Conservation (phyloP, 164 flowering plant genomes). For the Magnolia officinalis region DNA sequence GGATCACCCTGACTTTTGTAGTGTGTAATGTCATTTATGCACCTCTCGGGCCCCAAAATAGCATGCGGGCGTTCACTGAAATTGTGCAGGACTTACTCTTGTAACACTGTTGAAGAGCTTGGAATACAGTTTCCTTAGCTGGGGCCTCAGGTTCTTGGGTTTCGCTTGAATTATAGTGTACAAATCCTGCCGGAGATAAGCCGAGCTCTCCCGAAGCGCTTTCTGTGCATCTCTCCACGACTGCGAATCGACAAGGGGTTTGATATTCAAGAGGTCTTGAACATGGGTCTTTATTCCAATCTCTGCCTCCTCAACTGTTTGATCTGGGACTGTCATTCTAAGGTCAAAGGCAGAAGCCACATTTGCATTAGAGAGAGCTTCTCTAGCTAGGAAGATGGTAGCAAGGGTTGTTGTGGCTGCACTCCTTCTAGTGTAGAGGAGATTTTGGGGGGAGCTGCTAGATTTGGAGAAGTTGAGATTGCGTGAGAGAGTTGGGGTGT, state of each 20-base stretch:
- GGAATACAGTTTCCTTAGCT: slow-evolving; percentile 56
- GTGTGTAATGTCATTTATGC: too few relatives aligned
- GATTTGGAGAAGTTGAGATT: slow-evolving; percentile 3
- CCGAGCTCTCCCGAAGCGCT: slow-evolving; percentile 45
- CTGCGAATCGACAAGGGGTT: slow-evolving; percentile 39
- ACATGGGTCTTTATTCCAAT: slow-evolving; percentile 40
- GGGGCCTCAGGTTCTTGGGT: slow-evolving; percentile 58
- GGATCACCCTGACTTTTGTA: background rate
- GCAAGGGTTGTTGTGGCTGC: slow-evolving; percentile 10
- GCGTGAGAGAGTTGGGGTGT: background rate
- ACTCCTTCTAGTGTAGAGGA: slow-evolving; percentile 9
- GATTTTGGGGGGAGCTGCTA: slow-evolving; percentile 1
- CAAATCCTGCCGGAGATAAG: slow-evolving; percentile 54
- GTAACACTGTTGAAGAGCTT: slow-evolving; percentile 58
- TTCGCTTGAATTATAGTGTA: slow-evolving; percentile 65
- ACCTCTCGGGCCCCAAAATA: too few relatives aligned
- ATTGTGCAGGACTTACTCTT: slow-evolving; percentile 21
- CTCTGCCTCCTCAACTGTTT: slow-evolving; percentile 61
- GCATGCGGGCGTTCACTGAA: too few relatives aligned
- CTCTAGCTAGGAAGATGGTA: slow-evolving; percentile 16
- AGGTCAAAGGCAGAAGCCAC: slow-evolving; percentile 42
- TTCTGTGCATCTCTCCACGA: slow-evolving; percentile 65
- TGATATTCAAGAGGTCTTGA: slow-evolving; percentile 35
- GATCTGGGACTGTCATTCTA: slow-evolving; percentile 52
- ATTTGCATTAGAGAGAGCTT: slow-evolving; percentile 10